Conservation (phyloP, 257 asterid species). For the Solanum sitiens region DNA sequence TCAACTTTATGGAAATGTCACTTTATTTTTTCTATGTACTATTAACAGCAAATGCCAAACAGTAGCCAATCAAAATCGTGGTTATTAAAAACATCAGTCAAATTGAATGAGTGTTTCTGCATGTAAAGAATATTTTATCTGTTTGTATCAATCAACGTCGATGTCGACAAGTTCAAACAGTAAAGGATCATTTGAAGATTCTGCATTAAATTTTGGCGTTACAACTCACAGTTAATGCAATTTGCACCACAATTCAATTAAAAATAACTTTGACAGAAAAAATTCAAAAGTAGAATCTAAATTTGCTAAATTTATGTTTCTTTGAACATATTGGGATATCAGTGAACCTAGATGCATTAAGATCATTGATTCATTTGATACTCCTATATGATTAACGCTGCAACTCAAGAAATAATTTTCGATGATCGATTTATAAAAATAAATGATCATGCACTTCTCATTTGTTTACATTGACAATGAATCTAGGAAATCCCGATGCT, state of each 20-base stretch:
- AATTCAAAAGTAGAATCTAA: not conserved
- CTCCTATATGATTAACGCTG: too few relatives aligned
- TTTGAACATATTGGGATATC: not conserved
- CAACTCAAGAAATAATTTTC: too few relatives aligned
- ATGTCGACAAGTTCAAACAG: not conserved
- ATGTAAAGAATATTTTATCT: not conserved
- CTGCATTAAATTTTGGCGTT: not conserved
- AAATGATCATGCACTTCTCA: too few relatives aligned
- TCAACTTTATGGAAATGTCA: constrained; percentile 4
- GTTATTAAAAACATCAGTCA: not conserved
- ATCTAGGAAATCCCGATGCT: too few relatives aligned
- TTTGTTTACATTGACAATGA: too few relatives aligned
- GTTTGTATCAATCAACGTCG: not conserved
- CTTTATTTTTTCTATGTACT: not conserved
- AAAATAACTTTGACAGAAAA: not conserved
- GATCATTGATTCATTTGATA: too few relatives aligned
- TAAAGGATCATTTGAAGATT: not conserved
- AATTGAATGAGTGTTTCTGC: constrained; percentile 1
- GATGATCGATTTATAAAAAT: too few relatives aligned
- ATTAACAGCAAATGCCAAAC: not conserved
- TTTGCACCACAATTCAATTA: not conserved
- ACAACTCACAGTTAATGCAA: not conserved
- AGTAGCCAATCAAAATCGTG: not conserved
- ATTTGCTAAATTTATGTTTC: not conserved
- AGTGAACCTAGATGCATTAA: not conserved